Base-by-base conservation (phyloP, 2,329 filamentous ascomycete species). In the Diplodia corticola region DNA sequence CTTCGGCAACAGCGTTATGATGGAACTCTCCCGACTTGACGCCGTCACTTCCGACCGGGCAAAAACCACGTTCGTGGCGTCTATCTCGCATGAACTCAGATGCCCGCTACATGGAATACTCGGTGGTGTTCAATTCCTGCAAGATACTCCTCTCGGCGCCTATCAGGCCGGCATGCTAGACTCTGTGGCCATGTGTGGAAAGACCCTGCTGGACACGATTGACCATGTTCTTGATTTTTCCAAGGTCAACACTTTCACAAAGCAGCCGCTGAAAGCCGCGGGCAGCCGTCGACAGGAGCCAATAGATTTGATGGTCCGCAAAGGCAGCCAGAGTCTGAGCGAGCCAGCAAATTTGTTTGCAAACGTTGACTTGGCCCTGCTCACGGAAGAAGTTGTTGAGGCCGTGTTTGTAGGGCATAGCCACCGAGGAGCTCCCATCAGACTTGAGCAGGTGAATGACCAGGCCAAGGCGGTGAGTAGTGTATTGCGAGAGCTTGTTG, bases 51-150 rank as follows among this genome's bases (percentile, higher is more conserved):
- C 76, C 17, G 76, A 78, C 57, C 71, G 72, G 55, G 84, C 85
- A 49, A 88, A 87, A 71, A 82, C 82, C 1, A 85, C 88, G 66
- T 83, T 87, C 40, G 80, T 89, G 7, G 83, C 84, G 0, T 87
- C 84, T 1, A 82, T 89, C 5, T 86, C 84, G 3, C 87, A 89
- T 70, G 87, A 89, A 71, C 75, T 89, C 15, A 80, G 87, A 4
- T 86, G 84, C 1, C 87, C 87, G 0, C 76, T 89, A 0, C 86
- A 89, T 65, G 87, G 86, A 2, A 83, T 89, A 35, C 75, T 89
- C 0, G 82, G 84, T 0, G 67, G 68, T 22, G 73, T 76, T 51
- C 74, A 85, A 79, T 61, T 87, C 3, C 70, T 88, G 0, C 79
- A 81, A 4, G 84, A 86, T n/a, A 74, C 72, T 13, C 63, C 63